Evolutionary conservation across 306 rosid species (phyloP).

Genomic region (Cicer chorassanicum): DNA sequence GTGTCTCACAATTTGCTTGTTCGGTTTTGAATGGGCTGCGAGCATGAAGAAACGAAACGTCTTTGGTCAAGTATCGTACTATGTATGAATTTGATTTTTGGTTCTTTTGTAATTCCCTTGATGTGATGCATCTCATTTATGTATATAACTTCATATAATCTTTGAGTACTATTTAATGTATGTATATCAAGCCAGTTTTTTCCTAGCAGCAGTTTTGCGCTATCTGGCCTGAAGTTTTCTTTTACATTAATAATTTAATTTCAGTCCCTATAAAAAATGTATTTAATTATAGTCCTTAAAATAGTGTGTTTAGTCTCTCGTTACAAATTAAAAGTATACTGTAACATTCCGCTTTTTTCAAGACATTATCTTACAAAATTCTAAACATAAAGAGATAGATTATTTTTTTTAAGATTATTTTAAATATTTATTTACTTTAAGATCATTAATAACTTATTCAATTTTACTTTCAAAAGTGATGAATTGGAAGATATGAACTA

Average conservation of each 20-base stretch:
- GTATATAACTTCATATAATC: conserved; percentile 61
- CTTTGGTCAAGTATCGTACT: conserved; percentile 41
- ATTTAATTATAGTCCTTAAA: not conserved
- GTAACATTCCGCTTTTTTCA: too few relatives aligned
- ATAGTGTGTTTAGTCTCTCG: not conserved
- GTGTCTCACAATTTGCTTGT: conserved; percentile 54
- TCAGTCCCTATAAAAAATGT: not conserved
- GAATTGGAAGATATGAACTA: too few relatives aligned
- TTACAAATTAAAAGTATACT: too few relatives aligned
- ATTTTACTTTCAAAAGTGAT: too few relatives aligned
- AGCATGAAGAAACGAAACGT: conserved; percentile 47
- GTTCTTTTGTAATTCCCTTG: conserved; percentile 43
- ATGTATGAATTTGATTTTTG: conserved; percentile 41
- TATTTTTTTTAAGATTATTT: too few relatives aligned
- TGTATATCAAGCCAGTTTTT: conserved; percentile 42
- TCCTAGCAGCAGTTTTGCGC: conserved; percentile 22
- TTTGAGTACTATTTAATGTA: conserved; percentile 46
- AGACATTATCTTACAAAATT: too few relatives aligned
- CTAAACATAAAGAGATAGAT: too few relatives aligned
- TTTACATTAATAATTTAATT: not conserved
- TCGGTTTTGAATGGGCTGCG: conserved; percentile 50
- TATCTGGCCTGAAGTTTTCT: conserved; percentile 13
- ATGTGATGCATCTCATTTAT: conserved; percentile 46
- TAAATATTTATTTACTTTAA: too few relatives aligned
- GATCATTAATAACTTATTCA: too few relatives aligned